Evolutionary conservation across 352 stramenopile species (phyloP), one percentile per base, ranked within the genome.

Genomic region (Phytophthora brassicae): DNA sequence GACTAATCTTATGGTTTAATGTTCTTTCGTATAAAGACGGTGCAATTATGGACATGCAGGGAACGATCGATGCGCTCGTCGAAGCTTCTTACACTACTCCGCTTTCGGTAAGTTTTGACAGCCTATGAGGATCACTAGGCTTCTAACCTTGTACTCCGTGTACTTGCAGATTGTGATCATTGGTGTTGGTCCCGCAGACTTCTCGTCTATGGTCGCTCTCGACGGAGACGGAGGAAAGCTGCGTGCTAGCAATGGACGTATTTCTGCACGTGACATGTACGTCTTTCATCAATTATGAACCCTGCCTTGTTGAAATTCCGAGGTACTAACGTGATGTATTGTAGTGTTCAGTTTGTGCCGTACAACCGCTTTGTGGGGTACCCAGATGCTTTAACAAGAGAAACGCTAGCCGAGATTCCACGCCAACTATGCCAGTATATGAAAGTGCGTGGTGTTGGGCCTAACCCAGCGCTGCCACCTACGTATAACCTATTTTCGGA

Each of bases 21-120:
- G 4, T 58, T 22, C 11, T 31, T 35, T 11, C 16, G 8, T 24
- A 42, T 53, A 17, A 53, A 82, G 79, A 97, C 64, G 89, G 88
- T 31, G 84, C 75, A 20, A 96, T 96, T 44, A 93, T 94, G 75
- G 89, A 97, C 58, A 94, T 96, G 84, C 69, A 87, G 19, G 57
- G 53, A 14, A 89, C 80, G 11, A 78, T 86, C 52, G 71, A 81
- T 23, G 68, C 79, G 5, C 68, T 92, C 19, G 75, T 89, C 19
- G 72, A 80, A 12, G 83, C 80, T 3, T 86, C 78, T 1, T 64
- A 88, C 44, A 77, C 58, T 16, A 62, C 74, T 17, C 77, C 75
- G 17, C 60, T 90, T 31, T 84, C 74, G 41, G 76, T 84, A 66
- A 49, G 58, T 22, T 12, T 42, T 45, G 9, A n/a, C 23, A 36